Evolutionary conservation across 441 rosid genomes (phyloP), one percentile per base, ranked within the genome.

Genomic region (Raphanus hybrid): DNA sequence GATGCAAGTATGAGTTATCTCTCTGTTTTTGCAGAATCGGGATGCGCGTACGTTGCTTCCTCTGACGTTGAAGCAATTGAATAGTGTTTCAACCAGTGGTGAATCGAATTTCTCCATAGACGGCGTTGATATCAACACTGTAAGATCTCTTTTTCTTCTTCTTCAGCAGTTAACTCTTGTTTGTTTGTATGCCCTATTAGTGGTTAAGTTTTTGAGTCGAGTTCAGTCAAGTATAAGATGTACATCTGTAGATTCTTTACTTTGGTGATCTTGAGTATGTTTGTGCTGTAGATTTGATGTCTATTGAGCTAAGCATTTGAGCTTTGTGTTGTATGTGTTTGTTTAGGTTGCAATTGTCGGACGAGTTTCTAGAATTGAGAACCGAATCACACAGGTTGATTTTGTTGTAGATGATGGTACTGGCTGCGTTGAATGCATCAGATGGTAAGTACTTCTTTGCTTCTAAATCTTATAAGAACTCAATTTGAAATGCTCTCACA

Each of bases 371-470:
- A 90, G 86, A 67, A 87, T 88, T 84, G 97, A 95, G 75, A 94
- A 90, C 74, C 87, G 87, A 79, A 86, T 91, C 70, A 88, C 91
- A 20, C 94, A 93, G 76, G 85, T 88, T 63, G 83, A 92, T 18
- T 87, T 93, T 74, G 76, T 87, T 27, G 76, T 92, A 35, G 98
- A 96, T 74, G 99, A 93, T 43, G 97, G 99, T 75, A 96, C 97
- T 0, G 97, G 96, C 70, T 85, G 83, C 77, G 83, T 93, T 77
- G 98, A 93, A 54, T 93, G 98, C 80, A 84, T 88, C 78, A 90
- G 86, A 89, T 93, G 98, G 99, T 93, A 64, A 85, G 92, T 88
- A 48, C 82, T 43, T 68, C 35, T 50, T 15, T 64, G 5, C 4
- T 15, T 48, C 59, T 29, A 2, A 45, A 55, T 55, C 58, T 37